Evolutionary conservation across 805 yeast genomes (phyloP).

Genomic region (Candida sanyiensis): DNA sequence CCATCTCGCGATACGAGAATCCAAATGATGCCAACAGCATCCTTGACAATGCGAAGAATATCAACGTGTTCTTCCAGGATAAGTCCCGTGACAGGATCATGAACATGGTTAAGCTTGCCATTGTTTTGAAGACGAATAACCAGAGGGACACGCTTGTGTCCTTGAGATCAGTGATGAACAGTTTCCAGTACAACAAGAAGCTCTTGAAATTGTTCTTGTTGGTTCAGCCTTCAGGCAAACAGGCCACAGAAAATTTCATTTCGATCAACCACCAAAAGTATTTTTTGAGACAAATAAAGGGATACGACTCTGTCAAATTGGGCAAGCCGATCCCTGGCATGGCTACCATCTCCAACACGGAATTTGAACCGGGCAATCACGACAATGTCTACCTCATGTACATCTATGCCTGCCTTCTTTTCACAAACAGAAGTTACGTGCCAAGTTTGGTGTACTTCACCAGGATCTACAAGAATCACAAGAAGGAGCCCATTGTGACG

Average conservation of each 20-base stretch:
- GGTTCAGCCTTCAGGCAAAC: constrained; percentile 56
- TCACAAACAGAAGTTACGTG: constrained; percentile 74
- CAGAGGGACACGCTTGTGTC: constrained; percentile 47
- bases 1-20: constrained; percentile 54
- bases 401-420: constrained; percentile 74
- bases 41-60: constrained; percentile 67
- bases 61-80: constrained; percentile 72
- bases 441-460: constrained; percentile 76
- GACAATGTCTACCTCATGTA: constrained; percentile 65
- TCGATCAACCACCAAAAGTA: constrained; percentile 86
- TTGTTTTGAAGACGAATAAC: constrained; percentile 47
- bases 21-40: constrained; percentile 62
- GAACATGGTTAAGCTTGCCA: constrained; percentile 61
- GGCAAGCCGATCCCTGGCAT: constrained; percentile 63
- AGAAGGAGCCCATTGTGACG: constrained; percentile 74
- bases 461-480: constrained; percentile 60
- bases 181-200: constrained; percentile 70
- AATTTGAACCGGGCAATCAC: constrained; percentile 39
- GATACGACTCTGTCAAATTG: constrained; percentile 64
- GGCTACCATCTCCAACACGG: constrained; percentile 60
- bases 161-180: constrained; percentile 57
- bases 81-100: constrained; percentile 53
- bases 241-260: constrained; percentile 55
- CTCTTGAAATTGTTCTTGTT: constrained; percentile 61
- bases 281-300: constrained; percentile 83